Conservation (phyloP, 1,139 yeast species). For the Arxiozyma slooffiae region DNA sequence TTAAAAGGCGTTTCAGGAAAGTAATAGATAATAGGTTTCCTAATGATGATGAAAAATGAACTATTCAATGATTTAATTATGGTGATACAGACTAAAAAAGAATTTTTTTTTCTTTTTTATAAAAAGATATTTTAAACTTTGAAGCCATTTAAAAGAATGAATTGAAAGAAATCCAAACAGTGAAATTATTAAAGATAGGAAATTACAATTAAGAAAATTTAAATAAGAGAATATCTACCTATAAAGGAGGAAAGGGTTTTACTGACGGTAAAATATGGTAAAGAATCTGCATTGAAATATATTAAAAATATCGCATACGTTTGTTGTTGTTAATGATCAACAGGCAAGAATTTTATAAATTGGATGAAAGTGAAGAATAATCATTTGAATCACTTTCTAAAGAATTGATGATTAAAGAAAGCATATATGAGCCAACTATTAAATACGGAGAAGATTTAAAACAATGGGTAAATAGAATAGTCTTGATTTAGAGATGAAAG, state of each 20-base stretch:
- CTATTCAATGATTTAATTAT: not conserved
- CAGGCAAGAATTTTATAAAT: not conserved
- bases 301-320: not conserved
- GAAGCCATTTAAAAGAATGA: not conserved
- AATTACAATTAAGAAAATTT: not conserved
- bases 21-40: slow-evolving; percentile 33
- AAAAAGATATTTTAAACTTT: not conserved
- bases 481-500: not conserved
- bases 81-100: not conserved
- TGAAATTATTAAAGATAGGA: not conserved
- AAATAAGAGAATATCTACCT: slow-evolving; percentile 18
- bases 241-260: slow-evolving; percentile 48
- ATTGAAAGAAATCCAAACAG: not conserved
- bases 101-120: too few relatives aligned
- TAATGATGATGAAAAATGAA: slow-evolving; percentile 10
- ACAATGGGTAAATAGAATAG: not conserved
- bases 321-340: not conserved
- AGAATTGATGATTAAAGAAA: not conserved
- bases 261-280: slow-evolving; percentile 47
- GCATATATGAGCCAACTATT: not conserved
- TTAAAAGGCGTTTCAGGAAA: slow-evolving; percentile 41
- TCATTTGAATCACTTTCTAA: not conserved
- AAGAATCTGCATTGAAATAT: slow-evolving; percentile 31
- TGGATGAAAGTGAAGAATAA: not conserved
- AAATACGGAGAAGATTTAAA: not conserved